Base-by-base conservation (phyloP, 2,329 filamentous ascomycete genomes). In the Pseudogymnoascus sp. region DNA sequence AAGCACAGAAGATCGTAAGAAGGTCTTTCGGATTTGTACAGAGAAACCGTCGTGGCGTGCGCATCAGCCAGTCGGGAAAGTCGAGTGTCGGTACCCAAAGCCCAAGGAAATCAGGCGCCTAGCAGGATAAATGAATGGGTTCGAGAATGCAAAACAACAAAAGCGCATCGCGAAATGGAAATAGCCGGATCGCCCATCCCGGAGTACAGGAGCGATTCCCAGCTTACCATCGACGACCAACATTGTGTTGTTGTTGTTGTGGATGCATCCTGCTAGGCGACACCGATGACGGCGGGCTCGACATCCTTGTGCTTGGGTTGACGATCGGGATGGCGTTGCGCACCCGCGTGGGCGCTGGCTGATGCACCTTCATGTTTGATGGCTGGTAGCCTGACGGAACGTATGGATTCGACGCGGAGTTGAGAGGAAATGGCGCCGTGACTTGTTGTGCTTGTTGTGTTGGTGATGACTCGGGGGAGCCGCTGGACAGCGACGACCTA, bases 261-360 rank as follows among this genome's bases (percentile, higher is more conserved):
- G 17, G 82, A 73, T 83, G 83, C 80, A 87, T 82, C 74, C 84
- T 80, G 73, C 79, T 79, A 66, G 85, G 85, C 50, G 84, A 87
- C 50, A 87, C 82, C 65, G 85, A 87, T 44, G 88, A 88, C 26
- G 93, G 91, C 69, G 93, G 93, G 79, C 91, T 96, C 64, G 91
- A 87, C 81, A 97, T 88, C 73, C 95, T 92, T 64, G 93, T 97
- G 70, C 85, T 90, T 63, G 95, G 95, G 82, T 99, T 96, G 78
- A 97, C 91, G 75, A 99, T 99, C 65, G 93, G 93, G 69, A 97
- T 97, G 73, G 95, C 91, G 76, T 97, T 97, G 77, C 92, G 91
- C 64, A 89, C 86, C 70, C 95, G 90, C 68, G 93, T 91, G 66
- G 93, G 91, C 66, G 93, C 83, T 66, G 93, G 91, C 80, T 97